These are phyloP conservation scores for Hysterangium stoloniferum DNA, from an alignment of 768 basidiomycete genomes.

Conservation along the genomic window DNA sequence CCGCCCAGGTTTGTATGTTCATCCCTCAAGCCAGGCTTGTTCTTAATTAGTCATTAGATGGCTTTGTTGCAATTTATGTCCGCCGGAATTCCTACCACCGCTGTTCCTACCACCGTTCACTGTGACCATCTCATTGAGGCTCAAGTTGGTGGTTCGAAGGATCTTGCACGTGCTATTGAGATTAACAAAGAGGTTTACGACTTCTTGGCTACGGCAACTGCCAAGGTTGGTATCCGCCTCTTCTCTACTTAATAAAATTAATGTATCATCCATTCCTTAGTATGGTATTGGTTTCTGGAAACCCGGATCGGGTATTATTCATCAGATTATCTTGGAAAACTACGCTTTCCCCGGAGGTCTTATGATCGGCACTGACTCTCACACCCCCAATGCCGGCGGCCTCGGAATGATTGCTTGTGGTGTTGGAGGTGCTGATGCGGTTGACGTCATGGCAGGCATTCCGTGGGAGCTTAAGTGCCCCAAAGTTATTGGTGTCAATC, in stretches of 20 bases:
- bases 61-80: constrained; percentile 99
- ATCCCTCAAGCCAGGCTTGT: constrained; percentile 9
- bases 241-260: not conserved
- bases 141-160: constrained; percentile 87
- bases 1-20: constrained; percentile 61
- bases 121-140: constrained; percentile 99
- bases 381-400: constrained; percentile 98
- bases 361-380: constrained; percentile 99
- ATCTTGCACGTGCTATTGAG: constrained; percentile 84
- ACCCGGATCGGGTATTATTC: constrained; percentile 98
- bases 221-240: constrained; percentile 49
- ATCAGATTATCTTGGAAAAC: constrained; percentile 98
- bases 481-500: constrained; percentile 96
- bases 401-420: constrained; percentile 99
- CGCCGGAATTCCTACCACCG: constrained; percentile 94
- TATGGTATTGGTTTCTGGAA: constrained; percentile 99
- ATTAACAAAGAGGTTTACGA: constrained; percentile 99
- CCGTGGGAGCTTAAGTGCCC: constrained; percentile 99
- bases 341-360: constrained; percentile 99
- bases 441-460: constrained; percentile 96
- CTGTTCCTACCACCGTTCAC: constrained; percentile 97
- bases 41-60: constrained; percentile 61
- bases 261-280: constrained; percentile 27
- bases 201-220: constrained; percentile 95
- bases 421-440: constrained; percentile 98